Percentiles rank a stretch among this genome's conserved stretches.
phyloP scores from a whole-genome alignment of 768 basidiomycete genomes.

The Boletus insuetus region DNA sequence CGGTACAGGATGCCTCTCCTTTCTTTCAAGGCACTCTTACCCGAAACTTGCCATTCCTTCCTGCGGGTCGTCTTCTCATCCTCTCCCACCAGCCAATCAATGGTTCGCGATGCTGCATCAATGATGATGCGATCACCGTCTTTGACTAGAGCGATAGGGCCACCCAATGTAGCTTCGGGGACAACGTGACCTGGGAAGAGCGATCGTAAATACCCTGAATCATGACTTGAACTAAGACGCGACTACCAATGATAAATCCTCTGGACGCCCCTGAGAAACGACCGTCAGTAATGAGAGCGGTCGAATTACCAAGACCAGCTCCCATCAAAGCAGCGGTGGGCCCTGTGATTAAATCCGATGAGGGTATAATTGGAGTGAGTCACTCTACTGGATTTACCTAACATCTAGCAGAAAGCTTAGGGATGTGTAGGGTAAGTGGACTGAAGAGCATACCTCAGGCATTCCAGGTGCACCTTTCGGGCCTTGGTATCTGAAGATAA shows the following conservation, averaged over 20 bases:
- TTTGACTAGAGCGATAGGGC: slow-evolving; percentile 82
- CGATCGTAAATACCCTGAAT: slow-evolving; percentile 39
- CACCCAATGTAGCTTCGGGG: slow-evolving; percentile 71
- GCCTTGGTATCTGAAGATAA: slow-evolving; percentile 86
- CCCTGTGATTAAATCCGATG: slow-evolving; percentile 35
- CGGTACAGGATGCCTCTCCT: slow-evolving; percentile 72
- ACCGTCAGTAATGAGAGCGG: slow-evolving; percentile 85
- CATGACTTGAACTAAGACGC: background rate
- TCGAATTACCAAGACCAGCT: slow-evolving; percentile 74
- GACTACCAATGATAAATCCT: slow-evolving; percentile 57
- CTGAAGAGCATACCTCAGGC: slow-evolving; percentile 58
- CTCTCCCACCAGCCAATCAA: slow-evolving; percentile 72
- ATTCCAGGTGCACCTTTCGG: slow-evolving; percentile 91
- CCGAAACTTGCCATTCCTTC: slow-evolving; percentile 67
- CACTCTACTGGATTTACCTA: slow-evolving; percentile 31
- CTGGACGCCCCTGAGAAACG: slow-evolving; percentile 83
- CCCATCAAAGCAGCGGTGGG: slow-evolving; percentile 85
- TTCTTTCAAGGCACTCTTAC: slow-evolving; percentile 61
- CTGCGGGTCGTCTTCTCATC: slow-evolving; percentile 59
- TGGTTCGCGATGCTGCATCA: slow-evolving; percentile 60
- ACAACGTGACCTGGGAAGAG: slow-evolving; percentile 51
- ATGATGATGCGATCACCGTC: slow-evolving; percentile 81
- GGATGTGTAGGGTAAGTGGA: background rate
- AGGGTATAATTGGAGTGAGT: background rate
- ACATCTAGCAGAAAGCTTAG: slow-evolving; percentile 36